Base-by-base conservation (phyloP, 78 protist species). In the Corallochytrium limacisporum region DNA sequence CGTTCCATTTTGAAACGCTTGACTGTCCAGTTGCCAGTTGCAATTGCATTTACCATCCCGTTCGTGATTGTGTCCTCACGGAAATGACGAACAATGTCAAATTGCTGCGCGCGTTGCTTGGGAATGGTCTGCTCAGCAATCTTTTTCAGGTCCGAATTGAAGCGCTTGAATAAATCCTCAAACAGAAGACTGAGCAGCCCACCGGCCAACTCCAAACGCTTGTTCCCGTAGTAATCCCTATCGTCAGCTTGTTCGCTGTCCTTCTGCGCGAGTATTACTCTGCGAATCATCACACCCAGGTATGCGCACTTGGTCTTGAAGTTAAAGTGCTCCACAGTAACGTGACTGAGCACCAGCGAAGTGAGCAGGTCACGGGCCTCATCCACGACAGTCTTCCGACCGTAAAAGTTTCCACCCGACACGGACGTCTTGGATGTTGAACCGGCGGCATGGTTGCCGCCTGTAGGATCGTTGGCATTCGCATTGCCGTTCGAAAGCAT, bases 11-110 rank as follows among this genome's bases (percentile, higher is more conserved):
- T 85, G 85, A 96, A 91, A 33, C 98, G 87, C 67, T 85, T 75
- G 38, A 96, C 60, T n/a, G 72, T 22, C 99, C 99, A 98, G 82
- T 96, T 95, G 49, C 99, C 99, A 0, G 95, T 65, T 0, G 93
- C 51, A 35, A 97, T 76, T 10, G 99, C 88, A 12, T 77, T 54
- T n/a, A 24, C 63, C 39, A 96, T 46, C 29, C 96, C 97, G 29
- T 72, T n/a, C 0, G 97, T 89, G 61, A 95, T 77, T 31, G 20
- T 37, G 63, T 85, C 38, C 54, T 50, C 5, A 72, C 59, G 74
- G 10, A 61, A 3, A 12, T 3, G 32, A 0, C 44, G 36, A 28
- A 63, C 46, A 3, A 84, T 44, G 70, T 86, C 87, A 24, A 85
- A 86, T 8, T 6, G 59, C 38, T 51, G 36, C 15, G 86, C 83